Conservation (phyloP, 2,329 filamentous ascomycete genomes). For the Moelleriella libera region DNA sequence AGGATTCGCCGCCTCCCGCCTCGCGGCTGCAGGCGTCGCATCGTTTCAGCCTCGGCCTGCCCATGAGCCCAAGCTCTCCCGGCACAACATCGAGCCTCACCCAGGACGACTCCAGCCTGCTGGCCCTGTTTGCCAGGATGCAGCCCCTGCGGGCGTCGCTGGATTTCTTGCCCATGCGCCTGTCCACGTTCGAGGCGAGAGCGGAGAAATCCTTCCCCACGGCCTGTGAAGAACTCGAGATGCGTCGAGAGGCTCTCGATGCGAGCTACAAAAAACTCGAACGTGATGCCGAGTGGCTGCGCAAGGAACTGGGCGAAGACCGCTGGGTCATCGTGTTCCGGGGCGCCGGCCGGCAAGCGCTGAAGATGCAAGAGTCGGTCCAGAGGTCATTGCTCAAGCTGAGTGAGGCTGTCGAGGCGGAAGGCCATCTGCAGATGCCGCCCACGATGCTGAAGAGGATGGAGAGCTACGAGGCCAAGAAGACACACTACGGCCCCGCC, state of each 20-base stretch:
- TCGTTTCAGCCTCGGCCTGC: slow-evolving; percentile 57
- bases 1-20: slow-evolving; percentile 55
- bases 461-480: slow-evolving; percentile 90
- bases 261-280: slow-evolving; percentile 80
- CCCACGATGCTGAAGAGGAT: slow-evolving; percentile 65
- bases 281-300: slow-evolving; percentile 74
- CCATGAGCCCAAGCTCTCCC: slow-evolving; percentile 48
- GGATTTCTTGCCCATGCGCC: slow-evolving; percentile 88
- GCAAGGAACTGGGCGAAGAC: slow-evolving; percentile 86
- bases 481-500: slow-evolving; percentile 82
- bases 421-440: slow-evolving; percentile 58
- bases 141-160: slow-evolving; percentile 84
- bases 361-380: slow-evolving; percentile 95
- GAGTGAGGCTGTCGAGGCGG: slow-evolving; percentile 62
- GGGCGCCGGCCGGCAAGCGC: slow-evolving; percentile 78
- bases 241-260: slow-evolving; percentile 60
- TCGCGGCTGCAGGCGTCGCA: slow-evolving; percentile 41
- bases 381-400: slow-evolving; percentile 76
- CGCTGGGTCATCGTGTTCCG: slow-evolving; percentile 93
- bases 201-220: slow-evolving; percentile 73
- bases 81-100: slow-evolving; percentile 33
- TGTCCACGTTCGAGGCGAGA: slow-evolving; percentile 72
- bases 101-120: slow-evolving; percentile 75
- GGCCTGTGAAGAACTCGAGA: slow-evolving; percentile 77
- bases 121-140: slow-evolving; percentile 88